Evolutionary conservation across 768 basidiomycete species (phyloP).

Genomic region (Galerina sulciceps): DNA sequence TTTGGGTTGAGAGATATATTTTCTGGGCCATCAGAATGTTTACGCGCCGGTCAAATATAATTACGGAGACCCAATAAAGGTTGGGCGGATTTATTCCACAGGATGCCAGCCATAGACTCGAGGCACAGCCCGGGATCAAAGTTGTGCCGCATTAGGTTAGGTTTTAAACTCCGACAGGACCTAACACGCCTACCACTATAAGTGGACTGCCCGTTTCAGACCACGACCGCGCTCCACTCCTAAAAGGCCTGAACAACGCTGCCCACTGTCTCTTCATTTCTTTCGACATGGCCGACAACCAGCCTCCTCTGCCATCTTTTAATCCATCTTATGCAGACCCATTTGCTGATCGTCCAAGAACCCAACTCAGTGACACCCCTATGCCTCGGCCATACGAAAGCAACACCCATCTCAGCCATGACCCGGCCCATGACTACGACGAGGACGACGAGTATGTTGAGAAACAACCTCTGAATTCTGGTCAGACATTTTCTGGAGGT

Average conservation of each 20-base stretch:
- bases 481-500: constrained; percentile 57
- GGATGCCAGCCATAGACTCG: no score
- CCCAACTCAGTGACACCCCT: constrained; percentile 61
- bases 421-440: constrained; percentile 48
- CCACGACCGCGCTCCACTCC: constrained; percentile 3
- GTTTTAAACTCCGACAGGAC: no score
- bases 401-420: constrained; percentile 55
- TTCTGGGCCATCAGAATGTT: no score
- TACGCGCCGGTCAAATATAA: no score
- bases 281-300: constrained; percentile 41
- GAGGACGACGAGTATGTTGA: constrained; percentile 76
- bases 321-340: constrained; percentile 59
- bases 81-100: no score
- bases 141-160: no score
- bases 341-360: constrained; percentile 67
- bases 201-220: no score
- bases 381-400: constrained; percentile 60
- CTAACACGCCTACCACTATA: no score
- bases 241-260: neutral
- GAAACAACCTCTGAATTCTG: constrained; percentile 74
- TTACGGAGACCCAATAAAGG: no score
- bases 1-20: no score
- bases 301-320: constrained; percentile 39
- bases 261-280: constrained; percentile 4
- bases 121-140: no score